Conservation (phyloP, 352 stramenopile genomes). For the Phytopythium cucurbitacearum region DNA sequence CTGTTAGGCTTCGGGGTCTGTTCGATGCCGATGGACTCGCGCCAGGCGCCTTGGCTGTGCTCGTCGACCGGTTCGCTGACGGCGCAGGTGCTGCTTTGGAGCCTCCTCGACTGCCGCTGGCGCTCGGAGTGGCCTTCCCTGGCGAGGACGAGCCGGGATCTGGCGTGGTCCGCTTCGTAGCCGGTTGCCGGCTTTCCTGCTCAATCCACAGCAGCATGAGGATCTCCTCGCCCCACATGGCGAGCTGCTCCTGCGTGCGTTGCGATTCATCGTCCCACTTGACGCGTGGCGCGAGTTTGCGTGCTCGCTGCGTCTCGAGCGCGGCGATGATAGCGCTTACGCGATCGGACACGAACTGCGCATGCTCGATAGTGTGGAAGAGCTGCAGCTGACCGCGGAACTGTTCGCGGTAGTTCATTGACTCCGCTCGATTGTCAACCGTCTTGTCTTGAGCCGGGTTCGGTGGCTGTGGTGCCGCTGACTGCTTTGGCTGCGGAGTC, state of each 20-base stretch:
- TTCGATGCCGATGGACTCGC: too few relatives aligned
- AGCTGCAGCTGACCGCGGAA: constrained; percentile 14
- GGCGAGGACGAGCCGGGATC: too few relatives aligned
- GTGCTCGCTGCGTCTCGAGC: constrained; percentile 31
- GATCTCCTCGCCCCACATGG: constrained; percentile 64
- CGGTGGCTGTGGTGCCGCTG: background rate
- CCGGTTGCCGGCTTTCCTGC: constrained; percentile 52
- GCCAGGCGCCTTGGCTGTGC: constrained; percentile 11
- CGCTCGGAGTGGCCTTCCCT: too few relatives aligned
- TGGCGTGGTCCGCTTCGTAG: background rate
- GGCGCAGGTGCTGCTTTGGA: constrained; percentile 1
- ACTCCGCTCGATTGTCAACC: background rate
- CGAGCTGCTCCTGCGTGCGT: constrained; percentile 46
- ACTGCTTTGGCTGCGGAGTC: background rate
- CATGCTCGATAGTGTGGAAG: constrained; percentile 27
- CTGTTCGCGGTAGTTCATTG: background rate
- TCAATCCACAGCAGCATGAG: constrained; percentile 46
- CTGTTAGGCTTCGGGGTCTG: too few relatives aligned
- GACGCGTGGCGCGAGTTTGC: constrained; percentile 25
- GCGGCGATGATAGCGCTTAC: constrained; percentile 35
- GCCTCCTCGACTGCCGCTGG: too few relatives aligned
- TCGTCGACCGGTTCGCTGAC: background rate
- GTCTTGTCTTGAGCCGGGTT: background rate
- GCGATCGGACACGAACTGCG: constrained; percentile 38
- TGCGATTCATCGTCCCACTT: constrained; percentile 49